A percentile compares a stretch with the other conserved stretches of the same genome.
Evolutionary conservation across 2,329 filamentous ascomycete genomes (phyloP).

Genomic region (Monosporascus ibericus): DNA sequence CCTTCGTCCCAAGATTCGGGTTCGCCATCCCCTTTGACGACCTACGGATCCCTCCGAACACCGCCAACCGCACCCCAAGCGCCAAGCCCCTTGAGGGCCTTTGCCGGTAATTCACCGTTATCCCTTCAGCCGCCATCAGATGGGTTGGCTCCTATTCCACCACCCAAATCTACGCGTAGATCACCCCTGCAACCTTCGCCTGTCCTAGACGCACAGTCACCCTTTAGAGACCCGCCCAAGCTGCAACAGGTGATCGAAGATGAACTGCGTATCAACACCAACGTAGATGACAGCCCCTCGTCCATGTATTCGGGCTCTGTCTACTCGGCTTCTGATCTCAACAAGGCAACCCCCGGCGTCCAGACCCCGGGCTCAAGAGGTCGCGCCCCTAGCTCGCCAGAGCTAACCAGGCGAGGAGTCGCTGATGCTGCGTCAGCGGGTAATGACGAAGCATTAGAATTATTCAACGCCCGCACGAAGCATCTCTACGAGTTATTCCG

Average conservation of each 20-base stretch:
- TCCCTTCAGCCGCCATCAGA: constrained; percentile 7
- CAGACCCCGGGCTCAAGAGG: constrained; percentile 17
- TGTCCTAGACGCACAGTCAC: constrained; percentile 11
- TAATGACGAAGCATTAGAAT: constrained; percentile 60
- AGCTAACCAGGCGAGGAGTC: constrained; percentile 26
- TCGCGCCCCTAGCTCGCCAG: constrained; percentile 14
- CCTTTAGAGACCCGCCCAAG: constrained; percentile 11
- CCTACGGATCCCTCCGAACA: constrained; percentile 13
- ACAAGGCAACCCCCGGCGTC: constrained; percentile 17
- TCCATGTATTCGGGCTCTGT: constrained; percentile 19
- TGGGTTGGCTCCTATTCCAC: constrained; percentile 19
- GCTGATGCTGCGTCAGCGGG: constrained; percentile 37
- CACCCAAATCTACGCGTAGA: constrained; percentile 6
- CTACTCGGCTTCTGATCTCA: constrained; percentile 20
- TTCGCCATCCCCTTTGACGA: constrained; percentile 11
- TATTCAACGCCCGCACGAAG: constrained; percentile 64
- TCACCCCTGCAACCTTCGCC: constrained; percentile 14
- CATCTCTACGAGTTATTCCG: constrained; percentile 73
- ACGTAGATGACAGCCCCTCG: constrained; percentile 15
- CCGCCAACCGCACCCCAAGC: constrained; percentile 7
- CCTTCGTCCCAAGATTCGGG: constrained; percentile 14
- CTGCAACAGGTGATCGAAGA: constrained; percentile 17
- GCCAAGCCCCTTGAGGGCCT: constrained; percentile 4
- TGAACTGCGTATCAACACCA: constrained; percentile 17
- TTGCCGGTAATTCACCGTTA: constrained; percentile 4